Percentiles rank a stretch among this genome's conserved stretches.
These are phyloP conservation scores for Oryza punctata DNA, from an alignment of 176 grass and related monocot genomes.

Conservation along the genomic window DNA sequence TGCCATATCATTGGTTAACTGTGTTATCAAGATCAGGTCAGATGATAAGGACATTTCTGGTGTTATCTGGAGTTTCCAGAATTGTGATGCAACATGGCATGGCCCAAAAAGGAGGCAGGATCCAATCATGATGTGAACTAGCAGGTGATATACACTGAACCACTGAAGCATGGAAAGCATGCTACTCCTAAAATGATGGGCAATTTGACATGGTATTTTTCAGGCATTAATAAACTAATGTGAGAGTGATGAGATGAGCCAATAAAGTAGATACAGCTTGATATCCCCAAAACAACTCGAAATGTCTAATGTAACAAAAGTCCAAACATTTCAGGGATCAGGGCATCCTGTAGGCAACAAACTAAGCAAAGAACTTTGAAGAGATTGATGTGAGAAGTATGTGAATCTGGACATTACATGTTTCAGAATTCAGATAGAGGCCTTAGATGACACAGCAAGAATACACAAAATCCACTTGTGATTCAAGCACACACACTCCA, in stretches of 20 bases:
- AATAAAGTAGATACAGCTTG: background rate
- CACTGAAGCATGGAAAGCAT: background rate
- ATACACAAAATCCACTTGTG: background rate
- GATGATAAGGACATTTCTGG: conserved; percentile 1
- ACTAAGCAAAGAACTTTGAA: background rate
- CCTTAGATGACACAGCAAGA: background rate
- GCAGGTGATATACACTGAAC: background rate
- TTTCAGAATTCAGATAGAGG: background rate
- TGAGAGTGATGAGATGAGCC: background rate
- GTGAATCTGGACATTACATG: background rate
- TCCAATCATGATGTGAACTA: conserved; percentile 6
- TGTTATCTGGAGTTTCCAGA: background rate
- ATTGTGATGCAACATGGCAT: conserved; percentile 3
- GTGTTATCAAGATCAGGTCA: background rate
- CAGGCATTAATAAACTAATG: background rate
- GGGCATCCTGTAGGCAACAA: background rate
- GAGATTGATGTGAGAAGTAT: too few species aligned
- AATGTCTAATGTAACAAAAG: background rate
- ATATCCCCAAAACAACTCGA: background rate
- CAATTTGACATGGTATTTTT: background rate
- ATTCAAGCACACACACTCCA: background rate
- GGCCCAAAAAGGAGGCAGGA: background rate
- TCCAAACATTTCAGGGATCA: background rate
- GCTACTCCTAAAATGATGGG: background rate
- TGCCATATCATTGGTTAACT: background rate